phyloP scores from a whole-genome alignment of 129 eudicot species.

The Erigeron canadensis region DNA sequence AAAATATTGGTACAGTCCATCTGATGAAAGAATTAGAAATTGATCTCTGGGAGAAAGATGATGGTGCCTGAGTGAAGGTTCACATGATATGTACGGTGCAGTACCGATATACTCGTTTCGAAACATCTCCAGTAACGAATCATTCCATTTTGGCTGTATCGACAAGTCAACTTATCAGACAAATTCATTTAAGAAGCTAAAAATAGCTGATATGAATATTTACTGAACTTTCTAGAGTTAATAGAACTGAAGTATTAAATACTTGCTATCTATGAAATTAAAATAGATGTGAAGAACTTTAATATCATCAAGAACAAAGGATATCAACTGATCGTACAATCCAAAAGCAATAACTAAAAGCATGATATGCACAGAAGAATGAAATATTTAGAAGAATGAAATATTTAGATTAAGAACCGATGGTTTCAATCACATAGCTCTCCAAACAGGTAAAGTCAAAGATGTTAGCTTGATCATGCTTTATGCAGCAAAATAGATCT shows the following conservation, averaged over 20 bases:
- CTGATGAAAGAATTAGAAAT: slow-evolving; percentile 87
- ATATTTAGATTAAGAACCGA: neutral
- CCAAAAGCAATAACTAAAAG: neutral
- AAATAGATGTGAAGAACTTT: slow-evolving; percentile 5
- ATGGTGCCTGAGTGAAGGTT: slow-evolving; percentile 86
- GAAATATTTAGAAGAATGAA: neutral
- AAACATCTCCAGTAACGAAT: slow-evolving; percentile 79
- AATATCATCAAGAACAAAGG: slow-evolving; percentile 3
- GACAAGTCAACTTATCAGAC: slow-evolving; percentile 18
- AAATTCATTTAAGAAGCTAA: neutral
- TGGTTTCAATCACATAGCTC: neutral
- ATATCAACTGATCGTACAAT: slow-evolving; percentile 4
- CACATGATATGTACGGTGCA: slow-evolving; percentile 79
- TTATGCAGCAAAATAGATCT: slow-evolving; percentile 2
- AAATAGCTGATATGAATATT: slow-evolving; percentile 1
- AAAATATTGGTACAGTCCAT: slow-evolving; percentile 90
- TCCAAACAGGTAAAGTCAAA: neutral
- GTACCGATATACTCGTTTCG: slow-evolving; percentile 87
- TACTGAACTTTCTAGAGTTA: slow-evolving; percentile 3
- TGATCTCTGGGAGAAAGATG: slow-evolving; percentile 68
- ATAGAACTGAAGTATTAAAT: neutral
- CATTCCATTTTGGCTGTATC: slow-evolving; percentile 84
- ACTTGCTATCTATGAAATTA: neutral
- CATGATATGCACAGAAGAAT: neutral
- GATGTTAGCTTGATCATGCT: neutral